Percentiles rank a stretch among this genome's conserved stretches.
Evolutionary conservation across 345 rosid species (phyloP).

Genomic region (Citrus sinensis): DNA sequence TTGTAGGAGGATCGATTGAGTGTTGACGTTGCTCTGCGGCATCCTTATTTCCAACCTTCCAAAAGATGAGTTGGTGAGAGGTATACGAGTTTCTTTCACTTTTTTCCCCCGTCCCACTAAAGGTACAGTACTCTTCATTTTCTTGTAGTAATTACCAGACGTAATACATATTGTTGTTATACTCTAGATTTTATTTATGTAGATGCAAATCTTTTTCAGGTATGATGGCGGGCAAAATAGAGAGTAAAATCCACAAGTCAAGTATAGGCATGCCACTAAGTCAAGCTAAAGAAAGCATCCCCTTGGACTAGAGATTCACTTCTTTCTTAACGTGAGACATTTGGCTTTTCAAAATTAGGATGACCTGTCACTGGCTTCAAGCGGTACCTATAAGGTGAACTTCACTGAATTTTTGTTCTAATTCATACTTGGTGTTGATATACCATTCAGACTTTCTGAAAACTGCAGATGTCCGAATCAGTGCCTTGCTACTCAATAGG

Average conservation of each 20-base stretch:
- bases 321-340: neutral
- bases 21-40: conserved; percentile 70
- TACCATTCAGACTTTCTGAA: neutral
- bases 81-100: neutral
- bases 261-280: neutral
- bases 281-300: neutral
- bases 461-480: neutral
- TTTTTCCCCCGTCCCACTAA: neutral
- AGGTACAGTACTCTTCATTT: neutral
- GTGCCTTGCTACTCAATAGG: neutral
- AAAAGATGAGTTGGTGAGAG: conserved; percentile 9
- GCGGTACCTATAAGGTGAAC: neutral
- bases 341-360: neutral
- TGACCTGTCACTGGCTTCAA: neutral
- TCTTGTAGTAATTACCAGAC: neutral
- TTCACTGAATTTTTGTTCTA: neutral
- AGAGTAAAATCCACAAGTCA: neutral
- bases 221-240: neutral
- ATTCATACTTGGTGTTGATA: neutral
- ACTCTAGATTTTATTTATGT: neutral
- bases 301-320: neutral
- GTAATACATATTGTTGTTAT: neutral
- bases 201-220: conserved; percentile 1
- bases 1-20: conserved; percentile 66
- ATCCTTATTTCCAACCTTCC: conserved; percentile 70